Evolutionary conservation across 2,329 filamentous ascomycete species (phyloP), one percentile per base, ranked within the genome.

Genomic region (Aspergillus spinulosporus): DNA sequence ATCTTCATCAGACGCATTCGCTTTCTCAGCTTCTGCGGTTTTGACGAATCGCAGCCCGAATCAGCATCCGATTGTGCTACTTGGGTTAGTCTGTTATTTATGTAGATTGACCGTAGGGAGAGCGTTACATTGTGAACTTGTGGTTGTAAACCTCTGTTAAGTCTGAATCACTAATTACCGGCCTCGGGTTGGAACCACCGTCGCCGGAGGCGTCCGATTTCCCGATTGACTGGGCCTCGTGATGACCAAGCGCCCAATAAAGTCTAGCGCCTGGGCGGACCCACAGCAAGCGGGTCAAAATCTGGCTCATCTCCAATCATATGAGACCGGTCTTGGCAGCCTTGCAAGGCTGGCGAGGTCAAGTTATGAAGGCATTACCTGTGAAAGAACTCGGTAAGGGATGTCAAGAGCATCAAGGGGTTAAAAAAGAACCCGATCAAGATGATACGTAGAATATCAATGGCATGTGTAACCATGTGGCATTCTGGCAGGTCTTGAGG

Each of bases 261-360:
- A 29, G 32, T n/a, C 46, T 46, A 49, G 40, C 39, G 28, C 21
- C 37, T 49, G 28, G 11, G 12, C 14, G 3, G 31, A 31, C 39
- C 49, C 49, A 42, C 37, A 5, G 3, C 4, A 4, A 8, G 51
- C 43, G 51, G 51, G 44, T 26, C 43, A 2, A 5, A 39, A 12
- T 21, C 28, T 7, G 11, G 32, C 32, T 15, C 32, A 40, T 39
- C 28, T 28, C 49, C 51, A 54, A 50, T 58, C 7, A 49, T 15
- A 14, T n/a, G n/a, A 28, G 14, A 31, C 26, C 6, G n/a, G 3
- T 36, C 49, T 62, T 61, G 54, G 62, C 61, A 59, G 62, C 62
- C 62, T 60, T 61, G 62, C 62, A 63, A 58, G 59, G 61, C 62
- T 62, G 60, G 58, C 57, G 55, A 37, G 32, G 49, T 28, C 34